Percentiles rank a stretch among this genome's conserved stretches.
These are phyloP conservation scores for Prunus yedoensis DNA, from an alignment of 331 rosid species.

Conservation along the genomic window DNA sequence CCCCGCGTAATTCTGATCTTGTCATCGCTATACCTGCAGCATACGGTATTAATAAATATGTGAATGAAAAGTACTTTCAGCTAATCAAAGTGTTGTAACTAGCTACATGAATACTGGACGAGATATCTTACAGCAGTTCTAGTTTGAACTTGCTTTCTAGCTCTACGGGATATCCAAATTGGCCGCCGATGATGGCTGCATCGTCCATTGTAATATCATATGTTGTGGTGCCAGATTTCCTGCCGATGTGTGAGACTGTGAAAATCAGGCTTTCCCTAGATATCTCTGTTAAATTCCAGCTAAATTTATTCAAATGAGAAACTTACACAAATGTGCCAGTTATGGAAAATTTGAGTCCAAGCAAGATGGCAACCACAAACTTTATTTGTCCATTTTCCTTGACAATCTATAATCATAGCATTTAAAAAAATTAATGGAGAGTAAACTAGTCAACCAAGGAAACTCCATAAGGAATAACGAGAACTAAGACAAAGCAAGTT, in stretches of 20 bases:
- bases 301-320: background rate
- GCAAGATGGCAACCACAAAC: conserved; percentile 60
- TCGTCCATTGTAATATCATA: conserved; percentile 78
- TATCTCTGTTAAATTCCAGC: background rate
- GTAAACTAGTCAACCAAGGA: background rate
- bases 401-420: conserved; percentile 51
- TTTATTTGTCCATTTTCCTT: conserved; percentile 63
- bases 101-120: background rate
- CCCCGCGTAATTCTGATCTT: conserved; percentile 73
- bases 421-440: background rate
- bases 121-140: conserved; percentile 61
- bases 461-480: background rate
- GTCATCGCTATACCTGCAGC: conserved; percentile 68
- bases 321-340: conserved; percentile 63
- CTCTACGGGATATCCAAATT: conserved; percentile 77
- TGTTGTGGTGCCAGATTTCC: conserved; percentile 49
- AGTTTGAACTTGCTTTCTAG: conserved; percentile 63
- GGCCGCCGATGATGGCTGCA: conserved; percentile 83
- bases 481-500: background rate
- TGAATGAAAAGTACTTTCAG: background rate
- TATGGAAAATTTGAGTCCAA: conserved; percentile 79
- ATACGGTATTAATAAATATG: background rate
- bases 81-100: background rate
- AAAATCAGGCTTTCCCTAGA: background rate
- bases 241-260: conserved; percentile 16